Percentiles rank a stretch among this genome's conserved stretches.
These are phyloP conservation scores for Phlyctochytrium planicorne DNA, from an alignment of 192 early-diverging fungal genomes.

Conservation along the genomic window DNA sequence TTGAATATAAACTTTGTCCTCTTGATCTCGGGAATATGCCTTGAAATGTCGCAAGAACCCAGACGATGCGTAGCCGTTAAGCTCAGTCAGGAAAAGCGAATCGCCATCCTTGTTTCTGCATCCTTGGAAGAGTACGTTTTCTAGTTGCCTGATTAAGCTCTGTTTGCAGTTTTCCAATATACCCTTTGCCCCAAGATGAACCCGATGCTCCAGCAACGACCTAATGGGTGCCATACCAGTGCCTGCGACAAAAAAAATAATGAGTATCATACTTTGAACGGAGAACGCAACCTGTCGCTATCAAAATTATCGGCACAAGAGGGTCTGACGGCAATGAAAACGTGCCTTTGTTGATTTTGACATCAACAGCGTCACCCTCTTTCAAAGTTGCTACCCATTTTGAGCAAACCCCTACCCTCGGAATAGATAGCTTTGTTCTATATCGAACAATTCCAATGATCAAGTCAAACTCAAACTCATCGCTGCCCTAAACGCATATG, in stretches of 20 bases:
- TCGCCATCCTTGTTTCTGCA: slow-evolving; percentile 71
- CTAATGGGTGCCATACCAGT: slow-evolving; percentile 95
- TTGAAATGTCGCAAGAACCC: slow-evolving; percentile 61
- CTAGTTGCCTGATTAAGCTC: too few species aligned
- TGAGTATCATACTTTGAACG: slow-evolving; percentile 19
- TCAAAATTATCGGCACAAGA: slow-evolving; percentile 65
- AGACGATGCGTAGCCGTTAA: slow-evolving; percentile 47
- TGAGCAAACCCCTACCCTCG: slow-evolving; percentile 80
- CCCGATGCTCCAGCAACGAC: slow-evolving; percentile 65
- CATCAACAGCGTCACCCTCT: slow-evolving; percentile 36
- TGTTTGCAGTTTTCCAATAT: not conserved
- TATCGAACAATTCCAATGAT: slow-evolving; percentile 86
- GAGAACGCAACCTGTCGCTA: slow-evolving; percentile 82
- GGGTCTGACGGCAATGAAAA: slow-evolving; percentile 46
- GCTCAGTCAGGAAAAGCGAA: slow-evolving; percentile 71
- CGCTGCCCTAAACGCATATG: slow-evolving; percentile 6
- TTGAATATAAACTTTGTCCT: slow-evolving; percentile 80
- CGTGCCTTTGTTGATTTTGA: slow-evolving; percentile 28
- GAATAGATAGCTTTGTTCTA: slow-evolving; percentile 71
- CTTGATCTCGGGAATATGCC: slow-evolving; percentile 87
- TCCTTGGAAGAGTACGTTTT: slow-evolving; percentile 84
- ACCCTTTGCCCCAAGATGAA: slow-evolving; percentile 40
- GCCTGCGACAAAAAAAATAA: slow-evolving; percentile 10
- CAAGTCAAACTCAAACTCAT: slow-evolving; percentile 70
- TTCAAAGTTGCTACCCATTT: slow-evolving; percentile 61